Conservation (phyloP, 306 rosid species). For the Vigna trinervia region DNA sequence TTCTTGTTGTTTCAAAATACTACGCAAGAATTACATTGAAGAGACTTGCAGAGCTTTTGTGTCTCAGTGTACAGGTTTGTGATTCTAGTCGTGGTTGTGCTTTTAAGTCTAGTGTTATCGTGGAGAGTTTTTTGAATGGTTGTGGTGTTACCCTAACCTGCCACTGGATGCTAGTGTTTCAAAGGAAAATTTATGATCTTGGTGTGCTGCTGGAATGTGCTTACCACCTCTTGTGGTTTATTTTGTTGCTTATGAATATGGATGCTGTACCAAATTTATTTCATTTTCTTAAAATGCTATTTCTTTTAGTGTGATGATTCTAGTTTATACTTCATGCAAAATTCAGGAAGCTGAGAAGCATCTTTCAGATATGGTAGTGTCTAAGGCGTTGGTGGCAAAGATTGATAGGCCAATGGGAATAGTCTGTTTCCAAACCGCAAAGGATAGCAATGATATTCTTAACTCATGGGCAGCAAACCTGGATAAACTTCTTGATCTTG, state of each 20-base stretch:
- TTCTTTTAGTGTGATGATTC: background rate
- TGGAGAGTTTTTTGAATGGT: background rate
- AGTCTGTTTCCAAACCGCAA: conserved; percentile 81
- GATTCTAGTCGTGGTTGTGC: conserved; percentile 10
- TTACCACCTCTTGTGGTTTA: background rate
- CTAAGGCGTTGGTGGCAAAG: conserved; percentile 90
- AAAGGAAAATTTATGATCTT: background rate
- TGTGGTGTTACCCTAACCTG: background rate
- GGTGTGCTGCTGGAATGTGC: conserved; percentile 18
- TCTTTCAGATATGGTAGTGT: conserved; percentile 97
- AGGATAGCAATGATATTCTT: conserved; percentile 88
- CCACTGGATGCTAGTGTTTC: background rate
- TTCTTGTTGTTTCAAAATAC: conserved; percentile 87
- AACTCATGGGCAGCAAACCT: conserved; percentile 92
- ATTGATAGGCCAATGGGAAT: conserved; percentile 92
- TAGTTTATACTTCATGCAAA: conserved; percentile 10
- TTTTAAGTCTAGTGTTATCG: background rate
- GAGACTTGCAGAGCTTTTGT: conserved; percentile 80
- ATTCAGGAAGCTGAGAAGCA: conserved; percentile 95
- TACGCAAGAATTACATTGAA: conserved; percentile 68
- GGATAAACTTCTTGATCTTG: conserved; percentile 96
- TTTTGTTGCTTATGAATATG: conserved; percentile 25
- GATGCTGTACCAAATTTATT: background rate
- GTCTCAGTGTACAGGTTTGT: conserved; percentile 81
- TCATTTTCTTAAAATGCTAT: conserved; percentile 11